A percentile compares a stretch with the other conserved stretches of the same genome.
Evolutionary conservation across 2,329 filamentous ascomycete species (phyloP).

Genomic region (Lecanicillium sp.): DNA sequence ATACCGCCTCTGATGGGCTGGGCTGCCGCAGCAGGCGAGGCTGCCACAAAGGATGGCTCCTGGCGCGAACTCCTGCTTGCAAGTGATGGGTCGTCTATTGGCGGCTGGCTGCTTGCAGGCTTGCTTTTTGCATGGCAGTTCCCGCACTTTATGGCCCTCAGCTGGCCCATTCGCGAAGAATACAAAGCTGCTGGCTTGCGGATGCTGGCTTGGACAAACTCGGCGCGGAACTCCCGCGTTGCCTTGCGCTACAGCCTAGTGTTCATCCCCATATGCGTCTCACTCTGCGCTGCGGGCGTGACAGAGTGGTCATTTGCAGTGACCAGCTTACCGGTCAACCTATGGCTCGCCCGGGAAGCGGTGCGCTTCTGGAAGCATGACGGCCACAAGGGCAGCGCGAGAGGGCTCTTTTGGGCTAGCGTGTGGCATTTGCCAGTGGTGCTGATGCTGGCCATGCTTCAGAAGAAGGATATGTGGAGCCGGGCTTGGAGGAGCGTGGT

Average conservation of each 20-base stretch:
- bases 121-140: conserved; percentile 96
- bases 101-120: conserved; percentile 82
- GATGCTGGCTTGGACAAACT: conserved; percentile 83
- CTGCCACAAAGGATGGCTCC: conserved; percentile 64
- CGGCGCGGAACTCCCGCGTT: conserved; percentile 76
- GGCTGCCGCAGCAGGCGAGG: conserved; percentile 88
- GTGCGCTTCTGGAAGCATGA: conserved; percentile 72
- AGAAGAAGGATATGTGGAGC: conserved; percentile 90
- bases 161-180: conserved; percentile 81
- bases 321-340: conserved; percentile 75
- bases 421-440: conserved; percentile 92
- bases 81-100: conserved; percentile 51
- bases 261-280: conserved; percentile 81
- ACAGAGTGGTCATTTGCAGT: conserved; percentile 80
- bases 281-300: conserved; percentile 68
- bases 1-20: conserved; percentile 97
- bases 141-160: conserved; percentile 93
- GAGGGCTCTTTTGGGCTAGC: conserved; percentile 90
- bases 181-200: conserved; percentile 65
- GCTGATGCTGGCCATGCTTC: conserved; percentile 80
- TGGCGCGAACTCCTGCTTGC: conserved; percentile 73
- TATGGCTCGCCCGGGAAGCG: conserved; percentile 76
- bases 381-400: conserved; percentile 72
- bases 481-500: conserved; percentile 66
- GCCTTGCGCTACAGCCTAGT: conserved; percentile 78